These are phyloP conservation scores for Allium fistulosum DNA, from an alignment of 106 monocot species.

Conservation along the genomic window DNA sequence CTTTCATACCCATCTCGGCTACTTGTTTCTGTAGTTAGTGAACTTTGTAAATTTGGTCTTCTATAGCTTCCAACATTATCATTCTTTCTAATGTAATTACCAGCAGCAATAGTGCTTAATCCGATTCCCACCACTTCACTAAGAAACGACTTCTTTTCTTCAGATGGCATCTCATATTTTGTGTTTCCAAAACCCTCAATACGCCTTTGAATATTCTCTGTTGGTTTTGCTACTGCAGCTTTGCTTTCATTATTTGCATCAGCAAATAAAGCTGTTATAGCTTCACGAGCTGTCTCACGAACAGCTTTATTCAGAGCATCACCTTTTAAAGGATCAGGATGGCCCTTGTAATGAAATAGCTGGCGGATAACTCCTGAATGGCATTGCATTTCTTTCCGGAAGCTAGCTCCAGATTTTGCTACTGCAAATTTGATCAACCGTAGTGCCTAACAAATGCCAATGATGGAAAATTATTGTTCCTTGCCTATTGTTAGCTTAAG, in stretches of 20 bases:
- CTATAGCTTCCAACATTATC: conserved; percentile 55
- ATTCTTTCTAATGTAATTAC: conserved; percentile 65
- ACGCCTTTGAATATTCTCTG: conserved; percentile 54
- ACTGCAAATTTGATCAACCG: conserved; percentile 87
- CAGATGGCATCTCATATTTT: conserved; percentile 61
- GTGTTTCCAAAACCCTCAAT: conserved; percentile 98
- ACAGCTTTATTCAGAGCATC: conserved; percentile 97
- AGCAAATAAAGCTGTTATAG: conserved; percentile 67
- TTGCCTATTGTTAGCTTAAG: too few species aligned
- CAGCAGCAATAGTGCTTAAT: conserved; percentile 62
- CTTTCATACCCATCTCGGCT: conserved; percentile 43
- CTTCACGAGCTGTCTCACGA: conserved; percentile 86
- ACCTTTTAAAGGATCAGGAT: conserved; percentile 84
- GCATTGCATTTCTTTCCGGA: conserved; percentile 90
- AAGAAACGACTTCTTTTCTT: conserved; percentile 91
- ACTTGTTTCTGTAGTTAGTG: conserved; percentile 64
- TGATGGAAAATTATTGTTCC: too few species aligned
- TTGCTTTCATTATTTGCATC: conserved; percentile 18
- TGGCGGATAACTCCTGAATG: conserved; percentile 63
- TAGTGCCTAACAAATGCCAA: conserved; percentile 33
- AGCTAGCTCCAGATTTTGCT: conserved; percentile 76
- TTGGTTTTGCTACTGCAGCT: conserved; percentile 15
- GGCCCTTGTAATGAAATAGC: conserved; percentile 85
- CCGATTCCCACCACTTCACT: conserved; percentile 82
- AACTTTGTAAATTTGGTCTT: conserved; percentile 71